These are phyloP conservation scores for Aspergillus oerlinghausenensis DNA, from an alignment of 2,329 filamentous ascomycete species.

Conservation along the genomic window DNA sequence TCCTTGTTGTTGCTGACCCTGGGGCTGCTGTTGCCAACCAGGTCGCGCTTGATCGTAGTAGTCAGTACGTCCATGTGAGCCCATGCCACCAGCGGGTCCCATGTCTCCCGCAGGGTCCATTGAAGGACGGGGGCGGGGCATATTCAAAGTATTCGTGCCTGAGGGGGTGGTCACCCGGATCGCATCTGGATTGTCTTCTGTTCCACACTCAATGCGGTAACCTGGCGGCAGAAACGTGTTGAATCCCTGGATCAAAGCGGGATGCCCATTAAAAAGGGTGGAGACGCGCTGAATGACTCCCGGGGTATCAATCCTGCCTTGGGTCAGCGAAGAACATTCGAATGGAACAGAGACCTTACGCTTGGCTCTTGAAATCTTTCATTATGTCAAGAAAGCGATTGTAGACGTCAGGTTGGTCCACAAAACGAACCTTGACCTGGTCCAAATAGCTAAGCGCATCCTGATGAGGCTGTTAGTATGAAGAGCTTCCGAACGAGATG, in stretches of 20 bases:
- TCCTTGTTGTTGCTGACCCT: conserved; percentile 28
- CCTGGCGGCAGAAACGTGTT: conserved; percentile 96
- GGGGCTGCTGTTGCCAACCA: conserved; percentile 35
- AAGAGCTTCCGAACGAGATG: neutral
- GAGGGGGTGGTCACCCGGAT: conserved; percentile 96
- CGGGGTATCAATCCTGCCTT: conserved; percentile 77
- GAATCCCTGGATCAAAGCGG: conserved; percentile 92
- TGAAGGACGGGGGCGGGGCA: conserved; percentile 45
- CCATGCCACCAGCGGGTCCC: conserved; percentile 27
- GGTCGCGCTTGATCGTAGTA: conserved; percentile 39
- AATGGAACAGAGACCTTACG: conserved; percentile 52
- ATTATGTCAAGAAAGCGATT: conserved; percentile 97
- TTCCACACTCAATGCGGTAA: conserved; percentile 93
- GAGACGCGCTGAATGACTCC: conserved; percentile 97
- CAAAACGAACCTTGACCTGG: conserved; percentile 97
- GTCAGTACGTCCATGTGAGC: conserved; percentile 31
- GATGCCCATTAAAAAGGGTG: conserved; percentile 90
- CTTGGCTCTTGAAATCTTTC: conserved; percentile 99
- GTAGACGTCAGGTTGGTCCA: conserved; percentile 94
- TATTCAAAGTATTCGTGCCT: conserved; percentile 91
- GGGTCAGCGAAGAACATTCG: conserved; percentile 11
- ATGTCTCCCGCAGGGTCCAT: conserved; percentile 31
- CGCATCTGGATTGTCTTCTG: conserved; percentile 88
- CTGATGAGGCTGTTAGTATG: conserved; percentile 29
- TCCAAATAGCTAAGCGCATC: conserved; percentile 93